Percentiles rank a stretch among this genome's conserved stretches.
Conservation (phyloP, 2,329 filamentous ascomycete genomes). For the Tolypocladium sp. region DNA sequence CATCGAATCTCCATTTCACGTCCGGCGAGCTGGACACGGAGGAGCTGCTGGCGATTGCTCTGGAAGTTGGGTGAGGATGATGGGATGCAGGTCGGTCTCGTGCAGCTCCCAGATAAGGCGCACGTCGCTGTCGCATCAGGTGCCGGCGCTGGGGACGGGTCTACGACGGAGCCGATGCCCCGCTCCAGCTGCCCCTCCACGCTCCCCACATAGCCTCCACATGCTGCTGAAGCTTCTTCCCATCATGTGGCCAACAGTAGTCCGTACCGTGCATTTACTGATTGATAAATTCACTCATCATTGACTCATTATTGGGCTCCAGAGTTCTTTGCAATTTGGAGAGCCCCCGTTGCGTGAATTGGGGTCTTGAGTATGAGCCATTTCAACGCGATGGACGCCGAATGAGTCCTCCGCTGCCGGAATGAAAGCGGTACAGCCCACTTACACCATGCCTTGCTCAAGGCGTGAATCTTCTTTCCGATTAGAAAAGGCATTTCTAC, state of each 20-base stretch:
- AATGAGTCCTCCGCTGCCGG: not conserved
- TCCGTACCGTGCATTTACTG: not conserved
- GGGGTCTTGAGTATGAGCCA: not conserved
- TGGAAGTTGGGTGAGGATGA: not conserved
- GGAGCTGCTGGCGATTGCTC: not conserved
- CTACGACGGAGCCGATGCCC: constrained; percentile 1
- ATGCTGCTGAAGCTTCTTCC: not conserved
- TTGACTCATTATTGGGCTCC: not conserved
- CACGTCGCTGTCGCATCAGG: not conserved
- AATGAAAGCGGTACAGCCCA: not conserved
- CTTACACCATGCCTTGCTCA: too few species aligned
- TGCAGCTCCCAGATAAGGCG: not conserved
- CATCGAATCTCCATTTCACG: not conserved
- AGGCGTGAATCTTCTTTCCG: too few species aligned
- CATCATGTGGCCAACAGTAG: not conserved
- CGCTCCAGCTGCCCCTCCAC: not conserved
- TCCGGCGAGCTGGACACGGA: not conserved
- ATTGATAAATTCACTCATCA: not conserved
- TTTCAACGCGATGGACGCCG: not conserved
- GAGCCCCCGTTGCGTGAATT: not conserved
- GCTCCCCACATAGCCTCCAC: not conserved
- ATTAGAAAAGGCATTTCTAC: too few species aligned
- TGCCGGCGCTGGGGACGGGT: not conserved
- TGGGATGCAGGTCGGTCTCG: not conserved
- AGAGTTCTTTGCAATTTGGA: not conserved